Percentiles rank a stretch among this genome's conserved stretches.
Conservation (phyloP, 345 rosid genomes). For the Brassica cretica region DNA sequence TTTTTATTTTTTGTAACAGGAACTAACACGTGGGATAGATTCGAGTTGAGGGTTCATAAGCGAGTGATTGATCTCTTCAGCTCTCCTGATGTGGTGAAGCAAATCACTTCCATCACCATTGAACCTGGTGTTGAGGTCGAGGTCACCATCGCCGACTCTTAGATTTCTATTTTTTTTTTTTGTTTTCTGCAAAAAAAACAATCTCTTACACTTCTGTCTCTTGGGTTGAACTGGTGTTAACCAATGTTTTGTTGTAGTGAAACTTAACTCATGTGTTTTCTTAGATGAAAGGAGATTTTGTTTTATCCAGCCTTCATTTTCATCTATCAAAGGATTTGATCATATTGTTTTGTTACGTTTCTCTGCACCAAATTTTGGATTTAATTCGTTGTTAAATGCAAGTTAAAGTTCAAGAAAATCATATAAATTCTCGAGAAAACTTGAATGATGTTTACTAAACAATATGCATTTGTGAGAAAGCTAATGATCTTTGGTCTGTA, state of each 20-base stretch:
- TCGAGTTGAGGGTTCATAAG: conserved; percentile 65
- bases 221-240: neutral
- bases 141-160: conserved; percentile 56
- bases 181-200: neutral
- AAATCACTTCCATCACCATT: conserved; percentile 62
- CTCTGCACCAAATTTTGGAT: too few relatives aligned
- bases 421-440: too few relatives aligned
- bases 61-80: conserved; percentile 63
- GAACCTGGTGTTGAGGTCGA: conserved; percentile 72
- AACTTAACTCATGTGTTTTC: neutral
- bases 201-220: conserved; percentile 9
- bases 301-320: neutral
- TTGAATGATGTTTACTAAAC: too few relatives aligned
- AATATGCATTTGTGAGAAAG: too few relatives aligned
- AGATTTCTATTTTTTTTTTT: neutral
- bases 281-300: conserved; percentile 4
- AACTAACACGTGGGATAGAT: conserved; percentile 65
- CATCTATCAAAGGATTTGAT: neutral
- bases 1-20: conserved; percentile 34
- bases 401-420: too few relatives aligned
- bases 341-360: too few relatives aligned
- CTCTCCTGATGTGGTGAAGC: conserved; percentile 68
- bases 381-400: too few relatives aligned
- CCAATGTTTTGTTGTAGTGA: conserved; percentile 26
- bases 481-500: too few relatives aligned